Base-by-base conservation (phyloP, 352 stramenopile species). In the Hyaloperonospora brassicae region DNA sequence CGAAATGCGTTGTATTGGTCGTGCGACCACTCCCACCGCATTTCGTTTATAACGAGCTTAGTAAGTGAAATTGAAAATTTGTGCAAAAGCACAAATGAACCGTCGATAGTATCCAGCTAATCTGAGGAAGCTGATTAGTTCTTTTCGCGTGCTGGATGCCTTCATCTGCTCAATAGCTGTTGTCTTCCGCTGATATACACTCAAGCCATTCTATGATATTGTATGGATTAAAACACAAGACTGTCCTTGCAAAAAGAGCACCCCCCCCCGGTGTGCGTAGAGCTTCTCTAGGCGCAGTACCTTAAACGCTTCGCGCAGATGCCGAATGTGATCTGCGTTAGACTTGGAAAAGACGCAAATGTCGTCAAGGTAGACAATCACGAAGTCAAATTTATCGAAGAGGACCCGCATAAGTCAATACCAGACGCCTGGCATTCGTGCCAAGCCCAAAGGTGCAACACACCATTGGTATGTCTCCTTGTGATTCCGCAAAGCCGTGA, bases 21-120 rank as follows among this genome's bases (percentile, higher is more conserved):
- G 7, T 5, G 0, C 3, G 3, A 31, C 27, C 27, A 31, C 3
- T 31, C 27, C 7, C 27, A 31, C 7, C 7, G 27, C 3, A 63
- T 44, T 9, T 66, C 59, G 42, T 14, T 70, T 63, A 38, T 23
- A 70, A 39, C 12, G 40, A 13, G 48, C 55, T 53, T 6, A 12
- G 2, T 42, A 67, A 49, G n/a, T 56, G 36, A 56, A 7, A 72
- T 12, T 1, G 27, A 59, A 38, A 66, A n/a, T 21, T 24, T 36
- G 6, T 2, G 59, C 59, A 39, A 52, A 72, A 13, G 59, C 41
- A 39, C n/a, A 48, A 34, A 68, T 72, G 44, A 70, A 72, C 1
- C 56, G 63, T 13, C 59, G 56, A 47, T 68, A 72, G 27, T 67
- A 75, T 6, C 62, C 22, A 2, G 45, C 50, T 31, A 31, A 31